Conservation (phyloP, 345 rosid genomes). For the Hypericum perforatum region DNA sequence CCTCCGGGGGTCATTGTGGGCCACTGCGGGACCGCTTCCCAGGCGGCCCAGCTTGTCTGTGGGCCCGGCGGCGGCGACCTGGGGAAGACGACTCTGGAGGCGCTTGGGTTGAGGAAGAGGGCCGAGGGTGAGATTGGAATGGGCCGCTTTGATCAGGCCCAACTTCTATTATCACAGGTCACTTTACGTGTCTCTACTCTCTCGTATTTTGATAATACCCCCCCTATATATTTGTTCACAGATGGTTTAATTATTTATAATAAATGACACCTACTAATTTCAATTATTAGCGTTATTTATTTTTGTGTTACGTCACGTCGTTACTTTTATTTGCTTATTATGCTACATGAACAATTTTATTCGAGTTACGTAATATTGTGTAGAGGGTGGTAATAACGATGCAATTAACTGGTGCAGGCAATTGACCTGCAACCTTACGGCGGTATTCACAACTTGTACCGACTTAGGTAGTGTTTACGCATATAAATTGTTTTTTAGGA, state of each 20-base stretch:
- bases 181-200: neutral
- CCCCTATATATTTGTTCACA: too few species aligned
- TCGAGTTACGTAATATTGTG: neutral
- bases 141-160: slow-evolving; percentile 44
- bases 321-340: neutral
- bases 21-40: slow-evolving; percentile 64
- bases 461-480: slow-evolving; percentile 40
- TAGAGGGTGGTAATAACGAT: neutral
- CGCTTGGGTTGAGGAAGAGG: slow-evolving; percentile 55
- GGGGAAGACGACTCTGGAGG: slow-evolving; percentile 33
- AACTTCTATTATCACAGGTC: slow-evolving; percentile 55
- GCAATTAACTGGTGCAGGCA: slow-evolving; percentile 40
- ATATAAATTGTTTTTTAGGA: neutral
- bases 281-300: neutral
- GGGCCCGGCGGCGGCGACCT: slow-evolving; percentile 21
- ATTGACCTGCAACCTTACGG: slow-evolving; percentile 55
- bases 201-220: too few species aligned
- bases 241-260: too few species aligned
- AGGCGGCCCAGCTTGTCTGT: slow-evolving; percentile 44
- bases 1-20: slow-evolving; percentile 51
- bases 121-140: slow-evolving; percentile 41
- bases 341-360: neutral
- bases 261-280: too few species aligned
- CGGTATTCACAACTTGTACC: slow-evolving; percentile 59
- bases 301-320: neutral